Evolutionary conservation across 1,284 basidiomycete genomes (phyloP).

Genomic region (Sphaerobolus stellatus): DNA sequence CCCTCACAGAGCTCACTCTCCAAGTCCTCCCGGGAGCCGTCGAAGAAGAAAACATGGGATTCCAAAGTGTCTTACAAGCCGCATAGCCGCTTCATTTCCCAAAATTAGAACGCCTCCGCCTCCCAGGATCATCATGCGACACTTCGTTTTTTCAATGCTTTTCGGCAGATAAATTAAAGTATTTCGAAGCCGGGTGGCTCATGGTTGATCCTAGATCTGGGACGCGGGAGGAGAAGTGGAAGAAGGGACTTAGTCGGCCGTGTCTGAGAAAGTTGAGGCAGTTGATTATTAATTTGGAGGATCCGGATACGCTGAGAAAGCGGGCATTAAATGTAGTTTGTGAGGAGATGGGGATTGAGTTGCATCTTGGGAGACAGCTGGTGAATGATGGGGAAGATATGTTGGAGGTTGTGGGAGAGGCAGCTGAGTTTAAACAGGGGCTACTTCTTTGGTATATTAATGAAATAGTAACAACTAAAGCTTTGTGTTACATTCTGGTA

Average conservation of each 20-base stretch:
- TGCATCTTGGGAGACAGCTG: background rate
- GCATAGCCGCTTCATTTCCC: conserved; percentile 2
- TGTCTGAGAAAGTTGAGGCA: conserved; percentile 2
- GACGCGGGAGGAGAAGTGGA: conserved; percentile 11
- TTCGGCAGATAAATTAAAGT: conserved; percentile 3
- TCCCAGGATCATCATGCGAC: conserved; percentile 2
- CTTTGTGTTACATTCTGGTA: too few relatives aligned
- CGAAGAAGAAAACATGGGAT: background rate
- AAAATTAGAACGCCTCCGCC: conserved; percentile 7
- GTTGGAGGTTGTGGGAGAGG: background rate
- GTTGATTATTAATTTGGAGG: conserved; percentile 7
- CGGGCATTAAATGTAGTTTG: conserved; percentile 4
- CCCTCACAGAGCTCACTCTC: conserved; percentile 15
- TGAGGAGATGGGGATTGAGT: background rate
- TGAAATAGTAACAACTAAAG: background rate
- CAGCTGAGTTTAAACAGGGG: background rate
- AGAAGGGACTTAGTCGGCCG: background rate
- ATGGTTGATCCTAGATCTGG: background rate
- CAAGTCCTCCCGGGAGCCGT: background rate
- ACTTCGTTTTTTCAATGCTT: conserved; percentile 7
- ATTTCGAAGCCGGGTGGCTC: conserved; percentile 7
- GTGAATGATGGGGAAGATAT: background rate
- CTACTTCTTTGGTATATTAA: background rate
- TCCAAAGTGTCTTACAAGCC: conserved; percentile 2
- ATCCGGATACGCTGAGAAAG: conserved; percentile 4